Base-by-base conservation (phyloP, 1,284 basidiomycete species). In the Fomitopsis pinicola region DNA sequence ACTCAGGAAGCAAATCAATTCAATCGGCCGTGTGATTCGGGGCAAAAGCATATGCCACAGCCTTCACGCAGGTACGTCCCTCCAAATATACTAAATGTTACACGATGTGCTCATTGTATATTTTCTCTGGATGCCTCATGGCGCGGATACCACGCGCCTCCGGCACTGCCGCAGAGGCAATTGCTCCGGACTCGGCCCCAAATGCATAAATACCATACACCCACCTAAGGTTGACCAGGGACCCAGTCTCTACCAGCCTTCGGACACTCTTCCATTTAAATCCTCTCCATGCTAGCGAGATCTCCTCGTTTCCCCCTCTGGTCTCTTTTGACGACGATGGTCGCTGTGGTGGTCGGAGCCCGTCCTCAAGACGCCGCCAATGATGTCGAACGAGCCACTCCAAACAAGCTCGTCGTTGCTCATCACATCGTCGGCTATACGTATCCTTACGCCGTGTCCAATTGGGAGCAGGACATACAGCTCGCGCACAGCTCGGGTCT, bases 401-500 rank as follows among this genome's bases (percentile, higher is more conserved):
- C 48, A 15, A 22, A 10, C 48, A 50, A 50, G 48, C 48, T 50
- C 15, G 48, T 50, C 12, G 48, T 72, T 45, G 71, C 71, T 12
- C 70, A 73, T 52, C 64, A 67, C 52, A 77, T 82, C 19, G 77
- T 82, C 7, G 79, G 78, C 10, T 78, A 77, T 63, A 75, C 76
- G 8, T 75, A 73, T 63, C 72, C 72, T n/a, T 80, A 79, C 64
- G 72, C 69, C 1, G 33, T 63, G 4, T 60, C 67, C 26, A 69
- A 72, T 56, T 81, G 79, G 80, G 62, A 59, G 3, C 0, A 50
- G 78, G 80, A 79, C 57, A 78, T 80, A 42, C 52, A 46, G 2
- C 72, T 78, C 7, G 80, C 80, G 0, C 57, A 68, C 5, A 70
- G 73, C 14, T 75, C 76, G 52, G 76, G 77, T 46, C 72, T 82